Percentiles rank a stretch among this genome's conserved stretches.
Evolutionary conservation across 164 flowering plant species (phyloP).

Genomic region (Santalum album): DNA sequence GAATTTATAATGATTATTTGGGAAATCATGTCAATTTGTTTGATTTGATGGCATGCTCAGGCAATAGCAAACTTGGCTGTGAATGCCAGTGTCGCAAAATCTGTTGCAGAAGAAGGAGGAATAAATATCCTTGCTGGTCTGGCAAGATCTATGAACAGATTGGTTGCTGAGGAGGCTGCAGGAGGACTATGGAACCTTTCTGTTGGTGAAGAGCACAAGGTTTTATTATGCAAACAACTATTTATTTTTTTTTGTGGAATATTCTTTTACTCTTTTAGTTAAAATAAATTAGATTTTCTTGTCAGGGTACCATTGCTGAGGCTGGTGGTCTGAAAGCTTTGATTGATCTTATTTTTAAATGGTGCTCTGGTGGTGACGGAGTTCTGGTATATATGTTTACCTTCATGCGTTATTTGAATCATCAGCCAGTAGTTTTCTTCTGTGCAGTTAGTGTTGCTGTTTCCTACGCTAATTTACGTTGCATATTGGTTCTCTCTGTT

Average conservation of each 20-base stretch:
- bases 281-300: conserved; percentile 7
- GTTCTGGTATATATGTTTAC: conserved; percentile 57
- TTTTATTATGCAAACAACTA: too few relatives aligned
- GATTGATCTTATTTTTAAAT: conserved; percentile 89
- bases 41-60: conserved; percentile 27
- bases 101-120: conserved; percentile 96
- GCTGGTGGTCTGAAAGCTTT: conserved; percentile 93
- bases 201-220: conserved; percentile 99
- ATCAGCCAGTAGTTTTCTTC: too few relatives aligned
- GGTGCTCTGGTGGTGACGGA: conserved; percentile 90
- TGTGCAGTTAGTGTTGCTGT: neutral
- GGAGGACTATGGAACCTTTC: conserved; percentile 99
- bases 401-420: neutral
- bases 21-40: too few relatives aligned
- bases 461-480: neutral
- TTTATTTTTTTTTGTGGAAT: neutral
- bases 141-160: conserved; percentile 89
- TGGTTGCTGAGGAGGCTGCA: conserved; percentile 99
- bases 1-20: neutral
- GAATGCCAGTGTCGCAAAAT: conserved; percentile 86
- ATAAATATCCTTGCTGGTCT: conserved; percentile 72
- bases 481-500: too few relatives aligned
- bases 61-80: conserved; percentile 97
- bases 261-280: conserved; percentile 1
- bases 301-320: conserved; percentile 88